phyloP scores from a whole-genome alignment of 1,139 yeast genomes.

The Blastobotrys petasosporus region DNA sequence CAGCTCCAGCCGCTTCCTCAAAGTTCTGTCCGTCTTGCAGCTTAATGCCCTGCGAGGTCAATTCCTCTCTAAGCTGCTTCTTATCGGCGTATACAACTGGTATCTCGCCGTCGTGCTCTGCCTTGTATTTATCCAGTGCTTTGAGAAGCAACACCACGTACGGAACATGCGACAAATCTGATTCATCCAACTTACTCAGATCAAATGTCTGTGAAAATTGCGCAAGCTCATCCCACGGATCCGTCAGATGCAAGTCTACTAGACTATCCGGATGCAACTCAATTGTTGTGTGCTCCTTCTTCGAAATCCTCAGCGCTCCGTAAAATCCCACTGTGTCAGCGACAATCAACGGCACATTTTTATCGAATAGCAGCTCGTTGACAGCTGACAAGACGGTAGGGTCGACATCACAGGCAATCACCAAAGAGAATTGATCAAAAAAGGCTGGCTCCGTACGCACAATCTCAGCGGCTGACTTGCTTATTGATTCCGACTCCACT shows the following conservation, averaged over 20 bases:
- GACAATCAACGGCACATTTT: slow-evolving; percentile 49
- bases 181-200: slow-evolving; percentile 42
- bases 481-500: slow-evolving; percentile 40
- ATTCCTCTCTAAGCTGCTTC: slow-evolving; percentile 40
- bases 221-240: slow-evolving; percentile 71
- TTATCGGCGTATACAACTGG: slow-evolving; percentile 48
- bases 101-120: slow-evolving; percentile 30
- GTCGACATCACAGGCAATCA: slow-evolving; percentile 41
- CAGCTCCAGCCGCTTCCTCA: slow-evolving; percentile 59
- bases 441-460: slow-evolving; percentile 11
- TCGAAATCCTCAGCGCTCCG: slow-evolving; percentile 53
- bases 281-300: slow-evolving; percentile 54
- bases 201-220: slow-evolving; percentile 48
- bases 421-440: slow-evolving; percentile 52
- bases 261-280: slow-evolving; percentile 70
- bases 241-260: slow-evolving; percentile 63
- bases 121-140: slow-evolving; percentile 45
- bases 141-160: slow-evolving; percentile 60
- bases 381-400: slow-evolving; percentile 28
- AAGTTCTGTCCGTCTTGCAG: slow-evolving; percentile 51
- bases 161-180: slow-evolving; percentile 66
- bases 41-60: slow-evolving; percentile 20
- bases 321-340: slow-evolving; percentile 58
- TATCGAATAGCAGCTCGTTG: slow-evolving; percentile 39
- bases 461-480: slow-evolving; percentile 22